Base-by-base conservation (phyloP, 768 basidiomycete species). In the Trametes gibbosa region DNA sequence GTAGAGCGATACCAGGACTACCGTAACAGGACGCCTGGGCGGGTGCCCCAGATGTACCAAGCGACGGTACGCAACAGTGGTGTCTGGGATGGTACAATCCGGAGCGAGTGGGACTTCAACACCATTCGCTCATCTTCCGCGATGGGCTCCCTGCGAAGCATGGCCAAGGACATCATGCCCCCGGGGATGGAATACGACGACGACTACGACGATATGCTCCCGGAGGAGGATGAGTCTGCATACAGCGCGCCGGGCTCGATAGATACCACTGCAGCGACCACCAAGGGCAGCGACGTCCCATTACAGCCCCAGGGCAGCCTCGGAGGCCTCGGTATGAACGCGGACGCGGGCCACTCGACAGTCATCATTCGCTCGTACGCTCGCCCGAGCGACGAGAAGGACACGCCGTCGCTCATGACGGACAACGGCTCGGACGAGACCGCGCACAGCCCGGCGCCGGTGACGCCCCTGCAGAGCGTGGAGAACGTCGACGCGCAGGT, bases 31-130 rank as follows among this genome's bases (percentile, higher is more conserved):
- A 81, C 83, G 5, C 81, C 88, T 40, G 76, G 78, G 67, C 79
- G 80, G 40, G 64, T 37, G 24, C 69, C 75, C 37, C 83, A 82
- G 66, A 74, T 76, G 59, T 81, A 81, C 68, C 82, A 84, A 62
- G 77, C 85, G 12, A 80, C 87, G 5, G 71, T 85, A 50, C 77
- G 81, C 60, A 83, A 81, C 61, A 84, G 78, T 51, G 71, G 77
- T 47, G 77, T 81, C 46, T 92, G 89, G 90, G 90, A 91, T 60
- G 84, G 81, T 45, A 92, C 94, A 1, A 81, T 96, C 74, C 83
- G 84, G 68, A 95, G 90, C 68, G 94, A 94, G 62, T 98, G 96
- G 97, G 92, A 90, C 70, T 98, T 98, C 70, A 95, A 95, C 66
- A 95, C 92, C 2, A 77, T 94, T 65, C 86, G 79, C 59, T 81